Evolutionary conservation across 164 flowering plant species (phyloP).

Genomic region (Brasenia schreberi): DNA sequence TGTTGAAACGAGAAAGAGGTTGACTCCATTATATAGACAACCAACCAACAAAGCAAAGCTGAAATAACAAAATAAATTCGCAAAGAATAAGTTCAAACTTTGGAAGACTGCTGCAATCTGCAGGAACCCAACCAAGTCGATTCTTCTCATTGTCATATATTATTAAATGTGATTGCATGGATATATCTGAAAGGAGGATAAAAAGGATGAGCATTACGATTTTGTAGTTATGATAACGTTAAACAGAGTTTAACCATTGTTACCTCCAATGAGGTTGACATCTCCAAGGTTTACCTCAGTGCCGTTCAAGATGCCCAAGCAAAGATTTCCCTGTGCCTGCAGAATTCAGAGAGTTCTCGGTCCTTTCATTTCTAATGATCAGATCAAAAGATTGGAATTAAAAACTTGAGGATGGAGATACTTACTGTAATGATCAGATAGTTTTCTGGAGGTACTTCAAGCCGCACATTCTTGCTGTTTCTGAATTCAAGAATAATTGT

Average conservation of each 20-base stretch:
- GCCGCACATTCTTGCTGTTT: constrained; percentile 29
- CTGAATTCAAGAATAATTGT: constrained; percentile 39
- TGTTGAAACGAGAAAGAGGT: background rate
- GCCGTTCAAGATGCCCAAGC: constrained; percentile 82
- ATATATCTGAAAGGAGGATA: constrained; percentile 36
- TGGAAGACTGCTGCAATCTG: constrained; percentile 58
- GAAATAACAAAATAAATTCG: no score
- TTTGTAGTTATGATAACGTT: background rate
- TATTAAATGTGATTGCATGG: constrained; percentile 59
- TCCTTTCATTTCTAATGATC: background rate
- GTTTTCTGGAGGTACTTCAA: constrained; percentile 58
- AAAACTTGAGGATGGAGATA: background rate
- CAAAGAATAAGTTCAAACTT: constrained; percentile 27
- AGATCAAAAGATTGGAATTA: background rate
- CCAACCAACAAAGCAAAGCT: background rate
- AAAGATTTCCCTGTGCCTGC: constrained; percentile 62
- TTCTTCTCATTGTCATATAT: constrained; percentile 67
- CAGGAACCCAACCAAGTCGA: constrained; percentile 62
- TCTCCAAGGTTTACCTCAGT: constrained; percentile 38
- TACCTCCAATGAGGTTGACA: constrained; percentile 73
- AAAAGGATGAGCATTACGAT: background rate
- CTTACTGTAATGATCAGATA: constrained; percentile 76
- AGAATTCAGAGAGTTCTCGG: background rate
- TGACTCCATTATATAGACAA: background rate
- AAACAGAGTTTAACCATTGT: background rate